These are phyloP conservation scores for Verticillium tricorpus DNA, from an alignment of 2,329 filamentous ascomycete species.

Conservation along the genomic window DNA sequence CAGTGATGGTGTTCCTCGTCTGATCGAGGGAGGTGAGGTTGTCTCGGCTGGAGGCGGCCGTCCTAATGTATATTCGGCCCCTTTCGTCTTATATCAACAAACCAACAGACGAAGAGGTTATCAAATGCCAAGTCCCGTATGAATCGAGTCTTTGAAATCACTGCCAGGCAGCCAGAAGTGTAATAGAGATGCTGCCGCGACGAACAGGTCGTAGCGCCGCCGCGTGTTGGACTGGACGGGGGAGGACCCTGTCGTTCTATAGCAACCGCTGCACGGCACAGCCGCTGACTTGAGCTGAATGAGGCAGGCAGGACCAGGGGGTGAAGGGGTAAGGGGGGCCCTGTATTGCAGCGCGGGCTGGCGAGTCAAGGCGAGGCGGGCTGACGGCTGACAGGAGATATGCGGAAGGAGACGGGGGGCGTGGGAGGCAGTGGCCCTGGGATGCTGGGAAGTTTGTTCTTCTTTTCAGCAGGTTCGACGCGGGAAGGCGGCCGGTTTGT, in stretches of 20 bases:
- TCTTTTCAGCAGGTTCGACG: not conserved
- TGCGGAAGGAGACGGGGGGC: not conserved
- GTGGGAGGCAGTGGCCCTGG: not conserved
- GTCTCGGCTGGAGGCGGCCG: no score
- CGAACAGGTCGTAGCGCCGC: not conserved
- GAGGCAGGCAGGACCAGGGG: not conserved
- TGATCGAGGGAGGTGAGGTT: not conserved
- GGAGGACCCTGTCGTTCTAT: not conserved
- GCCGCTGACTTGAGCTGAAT: not conserved
- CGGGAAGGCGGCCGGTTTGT: not conserved
- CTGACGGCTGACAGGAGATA: not conserved
- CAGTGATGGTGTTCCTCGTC: not conserved
- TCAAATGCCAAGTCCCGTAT: not conserved
- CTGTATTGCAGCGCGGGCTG: not conserved
- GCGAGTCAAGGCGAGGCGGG: not conserved
- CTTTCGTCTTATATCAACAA: not conserved
- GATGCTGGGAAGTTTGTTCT: not conserved
- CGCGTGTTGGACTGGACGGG: not conserved
- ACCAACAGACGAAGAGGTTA: not conserved
- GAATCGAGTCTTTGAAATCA: not conserved
- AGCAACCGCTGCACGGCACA: not conserved
- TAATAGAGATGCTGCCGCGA: not conserved
- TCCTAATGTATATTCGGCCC: not conserved
- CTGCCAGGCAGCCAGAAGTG: not conserved
- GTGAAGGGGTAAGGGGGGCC: not conserved